Percentiles rank a stretch among this genome's conserved stretches.
Conservation (phyloP, 345 rosid genomes). For the Citrus mangshanensis region DNA sequence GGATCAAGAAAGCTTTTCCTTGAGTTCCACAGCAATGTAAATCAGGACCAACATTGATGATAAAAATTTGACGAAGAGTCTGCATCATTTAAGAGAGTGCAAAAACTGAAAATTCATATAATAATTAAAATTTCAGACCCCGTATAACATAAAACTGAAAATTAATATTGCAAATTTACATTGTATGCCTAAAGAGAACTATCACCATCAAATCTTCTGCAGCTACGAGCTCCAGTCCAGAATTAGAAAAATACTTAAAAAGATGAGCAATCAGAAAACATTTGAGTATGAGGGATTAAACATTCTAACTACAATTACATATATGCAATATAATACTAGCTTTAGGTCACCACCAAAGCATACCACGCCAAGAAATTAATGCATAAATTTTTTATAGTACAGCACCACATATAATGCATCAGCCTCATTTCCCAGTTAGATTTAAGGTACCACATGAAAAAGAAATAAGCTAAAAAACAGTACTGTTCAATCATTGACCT, state of each 20-base stretch:
- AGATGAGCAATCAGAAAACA: conserved; percentile 12
- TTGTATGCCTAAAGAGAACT: conserved; percentile 84
- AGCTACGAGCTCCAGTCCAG: conserved; percentile 85
- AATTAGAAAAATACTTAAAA: conserved; percentile 58
- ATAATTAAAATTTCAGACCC: neutral
- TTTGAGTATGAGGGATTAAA: neutral
- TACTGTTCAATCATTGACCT: too few species aligned
- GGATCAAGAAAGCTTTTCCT: too few species aligned
- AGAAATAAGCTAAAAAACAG: too few species aligned
- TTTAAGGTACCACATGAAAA: too few species aligned
- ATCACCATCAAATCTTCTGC: conserved; percentile 66
- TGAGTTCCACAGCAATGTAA: conserved; percentile 81
- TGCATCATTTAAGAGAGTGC: conserved; percentile 34
- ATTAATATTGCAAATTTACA: conserved; percentile 1
- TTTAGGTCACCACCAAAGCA: too few species aligned
- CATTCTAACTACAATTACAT: too few species aligned
- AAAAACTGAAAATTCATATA: conserved; percentile 2
- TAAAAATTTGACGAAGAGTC: conserved; percentile 94
- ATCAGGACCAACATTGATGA: conserved; percentile 88
- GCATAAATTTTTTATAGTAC: too few species aligned
- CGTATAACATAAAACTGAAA: neutral
- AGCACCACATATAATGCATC: too few species aligned
- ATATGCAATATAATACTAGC: too few species aligned
- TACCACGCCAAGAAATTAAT: too few species aligned
- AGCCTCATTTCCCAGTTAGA: too few species aligned